phyloP scores from a whole-genome alignment of 805 yeast species.

The Lachancea quebecensis region DNA sequence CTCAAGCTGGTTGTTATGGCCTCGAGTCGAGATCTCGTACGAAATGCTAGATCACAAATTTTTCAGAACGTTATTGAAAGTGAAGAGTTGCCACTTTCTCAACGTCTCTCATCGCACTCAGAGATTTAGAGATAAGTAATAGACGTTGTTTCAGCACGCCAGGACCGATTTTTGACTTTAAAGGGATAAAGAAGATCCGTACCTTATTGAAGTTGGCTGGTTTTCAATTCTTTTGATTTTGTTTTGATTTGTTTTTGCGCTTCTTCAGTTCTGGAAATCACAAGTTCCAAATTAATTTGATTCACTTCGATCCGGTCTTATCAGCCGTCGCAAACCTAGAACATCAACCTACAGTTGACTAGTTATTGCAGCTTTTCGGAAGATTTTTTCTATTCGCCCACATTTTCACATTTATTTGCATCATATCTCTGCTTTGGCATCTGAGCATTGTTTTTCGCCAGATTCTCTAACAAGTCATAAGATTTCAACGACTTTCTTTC shows the following conservation, averaged over 20 bases:
- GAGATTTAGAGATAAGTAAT: background rate
- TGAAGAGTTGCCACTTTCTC: background rate
- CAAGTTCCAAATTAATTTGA: background rate
- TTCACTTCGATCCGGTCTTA: background rate
- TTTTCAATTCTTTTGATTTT: background rate
- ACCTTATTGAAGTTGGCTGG: background rate
- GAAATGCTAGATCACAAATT: slow-evolving; percentile 1
- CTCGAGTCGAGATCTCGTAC: background rate
- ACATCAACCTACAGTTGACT: background rate
- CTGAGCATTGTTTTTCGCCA: too few relatives aligned
- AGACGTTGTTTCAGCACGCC: too few relatives aligned
- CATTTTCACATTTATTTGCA: too few relatives aligned
- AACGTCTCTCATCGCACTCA: background rate
- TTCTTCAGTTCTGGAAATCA: background rate
- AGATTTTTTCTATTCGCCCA: background rate
- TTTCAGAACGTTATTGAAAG: background rate
- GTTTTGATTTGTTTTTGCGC: slow-evolving; percentile 1
- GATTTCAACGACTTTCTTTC: too few relatives aligned
- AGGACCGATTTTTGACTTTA: too few relatives aligned
- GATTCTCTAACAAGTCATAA: too few relatives aligned
- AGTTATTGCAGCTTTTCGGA: background rate
- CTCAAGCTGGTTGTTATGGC: too few relatives aligned
- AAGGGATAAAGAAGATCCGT: background rate
- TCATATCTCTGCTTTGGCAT: too few relatives aligned
- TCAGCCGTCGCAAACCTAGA: too few relatives aligned